Percentiles rank a stretch among this genome's conserved stretches.
Conservation (phyloP, 2,329 filamentous ascomycete species). For the Diaporthe batatas region DNA sequence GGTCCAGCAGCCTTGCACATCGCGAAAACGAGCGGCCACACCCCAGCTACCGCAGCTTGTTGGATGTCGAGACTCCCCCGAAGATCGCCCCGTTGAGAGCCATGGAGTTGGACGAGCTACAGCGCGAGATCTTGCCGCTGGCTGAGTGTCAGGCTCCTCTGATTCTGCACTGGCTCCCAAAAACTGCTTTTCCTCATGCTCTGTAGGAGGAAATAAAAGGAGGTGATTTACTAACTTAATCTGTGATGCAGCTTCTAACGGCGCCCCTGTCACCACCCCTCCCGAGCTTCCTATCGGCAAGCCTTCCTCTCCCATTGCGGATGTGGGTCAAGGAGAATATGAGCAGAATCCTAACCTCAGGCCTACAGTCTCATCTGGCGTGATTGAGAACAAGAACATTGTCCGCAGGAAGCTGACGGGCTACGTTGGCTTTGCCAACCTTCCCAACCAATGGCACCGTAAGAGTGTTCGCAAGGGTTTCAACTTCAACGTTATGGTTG, state of each 20-base stretch:
- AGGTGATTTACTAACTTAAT: conserved; percentile 45
- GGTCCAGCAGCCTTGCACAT: conserved; percentile 53
- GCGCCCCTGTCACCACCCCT: conserved; percentile 55
- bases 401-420: conserved; percentile 98
- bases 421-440: conserved; percentile 98
- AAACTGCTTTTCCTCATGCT: not conserved
- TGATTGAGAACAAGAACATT: conserved; percentile 88
- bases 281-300: conserved; percentile 56
- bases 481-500: conserved; percentile 99
- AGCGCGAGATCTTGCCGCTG: conserved; percentile 48
- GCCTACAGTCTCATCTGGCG: conserved; percentile 58
- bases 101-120: conserved; percentile 63
- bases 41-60: conserved; percentile 65
- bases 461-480: conserved; percentile 99
- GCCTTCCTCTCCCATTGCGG: conserved; percentile 48
- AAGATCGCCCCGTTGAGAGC: conserved; percentile 58
- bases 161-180: conserved; percentile 42
- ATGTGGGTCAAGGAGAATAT: conserved; percentile 50
- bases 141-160: conserved; percentile 54
- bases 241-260: conserved; percentile 56
- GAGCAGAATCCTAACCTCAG: conserved; percentile 54
- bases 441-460: conserved; percentile 99
- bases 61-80: conserved; percentile 64
- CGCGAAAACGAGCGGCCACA: conserved; percentile 53
- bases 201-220: not conserved